phyloP scores from a whole-genome alignment of 495 filamentous ascomycete species.

The Tuber aestivum region DNA sequence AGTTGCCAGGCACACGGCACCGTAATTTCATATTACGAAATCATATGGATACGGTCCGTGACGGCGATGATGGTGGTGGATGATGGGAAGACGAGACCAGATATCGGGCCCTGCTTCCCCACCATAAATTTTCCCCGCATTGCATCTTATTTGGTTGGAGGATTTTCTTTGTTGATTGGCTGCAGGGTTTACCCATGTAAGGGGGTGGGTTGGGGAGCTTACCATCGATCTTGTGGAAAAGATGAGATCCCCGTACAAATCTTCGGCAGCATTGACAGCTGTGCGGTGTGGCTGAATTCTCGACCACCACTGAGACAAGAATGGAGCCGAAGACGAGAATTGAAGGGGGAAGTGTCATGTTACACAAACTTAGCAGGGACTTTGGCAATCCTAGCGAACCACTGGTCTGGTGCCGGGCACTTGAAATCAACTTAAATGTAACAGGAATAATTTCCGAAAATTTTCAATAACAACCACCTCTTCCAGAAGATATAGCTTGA shows the following conservation, averaged over 20 bases:
- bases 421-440: too few relatives aligned
- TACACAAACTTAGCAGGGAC: too few relatives aligned
- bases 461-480: too few relatives aligned
- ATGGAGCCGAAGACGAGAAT: neutral
- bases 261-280: slow-evolving; percentile 22
- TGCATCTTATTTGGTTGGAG: slow-evolving; percentile 3
- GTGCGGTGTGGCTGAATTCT: slow-evolving; percentile 9
- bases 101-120: neutral
- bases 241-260: slow-evolving; percentile 35
- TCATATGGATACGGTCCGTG: neutral
- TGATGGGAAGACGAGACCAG: neutral
- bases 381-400: too few relatives aligned
- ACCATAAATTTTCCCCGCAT: neutral
- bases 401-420: too few relatives aligned
- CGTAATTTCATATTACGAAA: neutral
- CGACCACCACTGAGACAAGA: slow-evolving; percentile 1
- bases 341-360: too few relatives aligned
- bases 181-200: neutral
- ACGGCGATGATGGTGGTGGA: too few relatives aligned
- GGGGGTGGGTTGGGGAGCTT: neutral
- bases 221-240: slow-evolving; percentile 30
- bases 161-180: neutral
- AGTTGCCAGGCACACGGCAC: too few relatives aligned
- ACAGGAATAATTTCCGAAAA: too few relatives aligned
- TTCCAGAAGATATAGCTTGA: too few relatives aligned